These are phyloP conservation scores for Hysterium pulicare DNA, from an alignment of 2,329 filamentous ascomycete genomes.

Conservation along the genomic window DNA sequence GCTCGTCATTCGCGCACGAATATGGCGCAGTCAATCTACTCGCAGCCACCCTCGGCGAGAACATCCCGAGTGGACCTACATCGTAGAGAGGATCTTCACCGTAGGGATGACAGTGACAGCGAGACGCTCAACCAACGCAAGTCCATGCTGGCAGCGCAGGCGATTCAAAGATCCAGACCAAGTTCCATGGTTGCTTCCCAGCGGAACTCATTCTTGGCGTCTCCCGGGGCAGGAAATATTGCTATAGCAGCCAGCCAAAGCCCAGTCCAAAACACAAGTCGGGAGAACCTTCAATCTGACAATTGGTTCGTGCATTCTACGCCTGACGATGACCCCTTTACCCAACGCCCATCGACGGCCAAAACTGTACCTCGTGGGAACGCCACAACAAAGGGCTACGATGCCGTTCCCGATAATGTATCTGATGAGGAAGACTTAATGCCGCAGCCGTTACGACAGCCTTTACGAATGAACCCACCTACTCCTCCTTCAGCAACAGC, in stretches of 20 bases:
- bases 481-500: slow-evolving; percentile 33
- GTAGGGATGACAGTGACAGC: slow-evolving; percentile 20
- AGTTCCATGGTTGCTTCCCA: slow-evolving; percentile 26
- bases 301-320: slow-evolving; percentile 46
- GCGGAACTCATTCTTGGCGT: slow-evolving; percentile 30
- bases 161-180: slow-evolving; percentile 28
- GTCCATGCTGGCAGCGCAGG: slow-evolving; percentile 30
- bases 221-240: slow-evolving; percentile 16
- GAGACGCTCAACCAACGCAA: slow-evolving; percentile 33
- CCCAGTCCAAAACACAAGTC: slow-evolving; percentile 23
- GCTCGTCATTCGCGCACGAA: slow-evolving; percentile 55
- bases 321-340: slow-evolving; percentile 14
- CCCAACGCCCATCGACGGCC: background rate
- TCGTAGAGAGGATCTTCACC: slow-evolving; percentile 27
- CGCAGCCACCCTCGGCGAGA: slow-evolving; percentile 31
- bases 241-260: slow-evolving; percentile 23
- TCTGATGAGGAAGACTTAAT: slow-evolving; percentile 25
- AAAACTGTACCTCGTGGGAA: too few relatives aligned
- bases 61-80: slow-evolving; percentile 39
- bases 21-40: slow-evolving; percentile 49
- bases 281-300: slow-evolving; percentile 40
- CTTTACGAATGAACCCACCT: slow-evolving; percentile 48
- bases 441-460: slow-evolving; percentile 36
- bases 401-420: slow-evolving; percentile 23
- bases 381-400: slow-evolving; percentile 21